Evolutionary conservation across 352 stramenopile genomes (phyloP), one percentile per base, ranked within the genome.

Genomic region (Elongisporangium undulatum): DNA sequence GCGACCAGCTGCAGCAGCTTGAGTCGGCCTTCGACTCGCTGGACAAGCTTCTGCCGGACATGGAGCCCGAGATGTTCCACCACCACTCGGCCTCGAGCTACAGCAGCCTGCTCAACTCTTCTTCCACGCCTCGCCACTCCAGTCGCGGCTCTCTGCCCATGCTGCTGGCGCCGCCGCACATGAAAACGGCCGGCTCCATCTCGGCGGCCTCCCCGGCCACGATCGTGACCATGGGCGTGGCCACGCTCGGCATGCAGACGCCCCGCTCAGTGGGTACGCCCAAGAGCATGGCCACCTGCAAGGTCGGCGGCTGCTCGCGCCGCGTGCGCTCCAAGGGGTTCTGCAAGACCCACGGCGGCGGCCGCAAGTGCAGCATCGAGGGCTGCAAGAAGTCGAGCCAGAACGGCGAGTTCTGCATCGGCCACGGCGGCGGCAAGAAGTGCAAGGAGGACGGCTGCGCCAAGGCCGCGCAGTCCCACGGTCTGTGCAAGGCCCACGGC

Each of bases 371-470:
- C 68, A 89, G 75, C 58, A 93, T 92, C 49, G 80, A 90, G 21
- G 86, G 86, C 22, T 95, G 85, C 71, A 90, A 89, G 59, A 94
- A 94, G 71, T 90, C 79, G 62, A 90, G 78, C 58, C 85, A 94
- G 68, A 92, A 92, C 68, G 83, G 85, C 26, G 82, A 92, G 64
- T 93, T 92, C 45, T 95, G 86, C 69, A 95, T 94, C 24, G 85
- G 82, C 55, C 86, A 95, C 68, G 86, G 86, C 50, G 86, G 86
- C 24, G 86, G 86, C 60, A 92, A 92, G 67, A 93, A 94, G 66
- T 95, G 86, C 71, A 93, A 92, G 65, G 72, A 92, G 24, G 79
- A 83, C 0, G 79, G 74, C 4, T 95, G 86, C 62, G 77, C 82
- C 50, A 95, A 95, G 72, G 85, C 86, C 15, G 85, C 86, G 0